A percentile compares a stretch with the other conserved stretches of the same genome.
Conservation (phyloP, 257 asterid species). For the Voacanga thouarsii region DNA sequence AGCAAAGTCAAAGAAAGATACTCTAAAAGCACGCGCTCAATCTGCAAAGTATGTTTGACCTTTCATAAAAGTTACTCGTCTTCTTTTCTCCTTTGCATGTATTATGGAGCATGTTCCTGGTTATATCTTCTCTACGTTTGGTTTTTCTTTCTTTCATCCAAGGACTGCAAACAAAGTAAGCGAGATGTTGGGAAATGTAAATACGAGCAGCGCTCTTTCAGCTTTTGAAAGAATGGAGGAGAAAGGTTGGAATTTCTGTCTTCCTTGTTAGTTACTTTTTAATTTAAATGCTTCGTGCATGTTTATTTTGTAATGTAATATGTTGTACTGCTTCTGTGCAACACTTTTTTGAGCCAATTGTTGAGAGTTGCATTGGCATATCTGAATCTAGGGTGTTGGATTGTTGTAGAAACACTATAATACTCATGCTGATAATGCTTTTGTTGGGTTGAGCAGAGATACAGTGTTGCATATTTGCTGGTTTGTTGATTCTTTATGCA, state of each 20-base stretch:
- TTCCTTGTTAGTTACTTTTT: constrained; percentile 13
- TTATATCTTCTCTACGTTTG: neutral
- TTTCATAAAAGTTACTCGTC: neutral
- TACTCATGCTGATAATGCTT: neutral
- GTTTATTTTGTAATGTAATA: neutral
- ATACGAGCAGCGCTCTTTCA: constrained; percentile 95
- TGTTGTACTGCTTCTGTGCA: neutral
- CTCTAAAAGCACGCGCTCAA: constrained; percentile 97
- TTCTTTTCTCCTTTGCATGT: constrained; percentile 1
- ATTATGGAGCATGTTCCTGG: neutral
- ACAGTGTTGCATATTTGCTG: neutral
- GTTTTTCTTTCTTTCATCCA: constrained; percentile 9
- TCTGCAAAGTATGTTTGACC: constrained; percentile 79
- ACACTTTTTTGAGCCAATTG: neutral
- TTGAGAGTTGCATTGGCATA: neutral
- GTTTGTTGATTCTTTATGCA: neutral
- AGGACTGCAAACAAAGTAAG: constrained; percentile 95
- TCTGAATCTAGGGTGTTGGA: no score
- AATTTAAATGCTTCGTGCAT: constrained; percentile 10
- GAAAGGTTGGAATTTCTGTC: constrained; percentile 51
- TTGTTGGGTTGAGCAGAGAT: neutral
- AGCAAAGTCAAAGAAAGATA: constrained; percentile 92
- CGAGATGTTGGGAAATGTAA: constrained; percentile 95
- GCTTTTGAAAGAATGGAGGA: constrained; percentile 99
- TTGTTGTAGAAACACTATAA: neutral